These are phyloP conservation scores for Botryotinia narcissicola DNA, from an alignment of 2,329 filamentous ascomycete species.

Conservation along the genomic window DNA sequence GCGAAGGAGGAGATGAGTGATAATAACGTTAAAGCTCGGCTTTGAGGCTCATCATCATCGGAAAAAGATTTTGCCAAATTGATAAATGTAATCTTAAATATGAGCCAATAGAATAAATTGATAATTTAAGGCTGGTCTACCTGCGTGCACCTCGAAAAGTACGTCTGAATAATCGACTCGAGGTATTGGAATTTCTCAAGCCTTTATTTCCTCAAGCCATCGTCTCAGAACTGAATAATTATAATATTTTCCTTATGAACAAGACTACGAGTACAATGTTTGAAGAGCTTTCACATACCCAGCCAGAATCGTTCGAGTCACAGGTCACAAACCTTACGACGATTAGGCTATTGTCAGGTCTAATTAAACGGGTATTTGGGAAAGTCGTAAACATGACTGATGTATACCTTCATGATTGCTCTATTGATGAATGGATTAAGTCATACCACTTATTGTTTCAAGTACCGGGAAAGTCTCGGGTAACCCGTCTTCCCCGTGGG, in stretches of 20 bases:
- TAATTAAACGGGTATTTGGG: neutral
- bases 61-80: neutral
- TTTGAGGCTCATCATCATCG: neutral
- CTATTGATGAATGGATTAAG: neutral
- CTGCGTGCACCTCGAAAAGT: neutral
- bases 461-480: neutral
- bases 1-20: conserved; percentile 31
- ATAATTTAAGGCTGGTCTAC: neutral
- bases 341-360: neutral
- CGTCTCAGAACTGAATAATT: neutral
- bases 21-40: neutral
- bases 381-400: neutral
- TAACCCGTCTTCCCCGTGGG: neutral
- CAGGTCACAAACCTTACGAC: neutral
- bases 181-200: neutral
- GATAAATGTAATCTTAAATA: neutral
- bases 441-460: neutral
- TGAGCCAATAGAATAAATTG: neutral
- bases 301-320: neutral
- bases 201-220: neutral
- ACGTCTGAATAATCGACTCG: neutral
- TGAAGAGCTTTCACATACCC: neutral
- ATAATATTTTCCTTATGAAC: neutral
- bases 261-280: neutral
- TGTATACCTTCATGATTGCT: neutral